Evolutionary conservation across 2,329 filamentous ascomycete genomes (phyloP), one percentile per base, ranked within the genome.

Genomic region (Diaporthe aspalathi): DNA sequence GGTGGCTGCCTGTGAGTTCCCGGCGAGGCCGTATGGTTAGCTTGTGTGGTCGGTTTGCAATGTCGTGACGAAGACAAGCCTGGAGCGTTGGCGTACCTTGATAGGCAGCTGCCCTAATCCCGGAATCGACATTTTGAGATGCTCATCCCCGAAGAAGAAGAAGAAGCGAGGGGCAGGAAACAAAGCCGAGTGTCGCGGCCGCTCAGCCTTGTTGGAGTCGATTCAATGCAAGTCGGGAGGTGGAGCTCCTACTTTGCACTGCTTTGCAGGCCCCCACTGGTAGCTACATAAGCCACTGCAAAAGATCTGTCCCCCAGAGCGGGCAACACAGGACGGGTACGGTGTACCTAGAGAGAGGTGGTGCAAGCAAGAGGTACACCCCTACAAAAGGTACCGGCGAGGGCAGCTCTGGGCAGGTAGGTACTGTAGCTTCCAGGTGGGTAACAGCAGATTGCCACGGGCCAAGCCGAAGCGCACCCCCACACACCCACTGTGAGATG

Each of bases 91-190:
- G 62, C 83, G 82, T 81, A 90, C 90, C 77, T 89, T 84, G 73
- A 87, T 84, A 73, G 89, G 88, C 68, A 91, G 89, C 78, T 93
- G 89, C 76, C 92, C 92, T 80, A 94, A 83, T 77, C 92, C 92
- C 76, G 92, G 92, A 79, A 94, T 92, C 76, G 91, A 93, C 92
- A 93, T 93, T 7, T 38, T 49, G 62, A 49, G 40, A 57, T 40
- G 52, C n/a, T 62, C 52, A 50, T 68, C 75, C 74, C 76, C 71
- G 52, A 74, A 68, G 70, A 70, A 40, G 67, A 35, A 22, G 52
- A 74, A 68, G 70, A 70, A 40, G 67, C 35, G 27, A 56, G 56
- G 22, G 40, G 29, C 32, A 38, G 32, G 45, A 67, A 63, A 47
- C 35, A 17, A 67, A n/a, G 45, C 35, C 24, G 45, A 22, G 20